A percentile compares a stretch with the other conserved stretches of the same genome.
These are phyloP conservation scores for Ogataea haglerorum DNA, from an alignment of 805 yeast species.

Conservation along the genomic window DNA sequence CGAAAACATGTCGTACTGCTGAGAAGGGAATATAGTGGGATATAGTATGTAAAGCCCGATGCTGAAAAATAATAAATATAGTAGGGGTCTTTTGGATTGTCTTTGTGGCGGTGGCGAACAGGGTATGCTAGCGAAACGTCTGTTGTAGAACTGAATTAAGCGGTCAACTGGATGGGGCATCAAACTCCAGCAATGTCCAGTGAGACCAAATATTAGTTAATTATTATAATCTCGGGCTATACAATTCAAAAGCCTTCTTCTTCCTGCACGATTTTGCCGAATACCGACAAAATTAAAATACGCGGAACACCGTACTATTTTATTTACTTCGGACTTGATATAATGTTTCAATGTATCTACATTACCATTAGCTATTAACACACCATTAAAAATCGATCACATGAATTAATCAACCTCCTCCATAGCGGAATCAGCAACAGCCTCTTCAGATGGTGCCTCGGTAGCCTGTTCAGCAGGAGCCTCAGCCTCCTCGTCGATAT, in stretches of 20 bases:
- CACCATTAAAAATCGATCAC: neutral
- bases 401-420: constrained; percentile 88
- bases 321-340: neutral
- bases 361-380: constrained; percentile 7
- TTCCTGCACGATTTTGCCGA: neutral
- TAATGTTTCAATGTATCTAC: neutral
- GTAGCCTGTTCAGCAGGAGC: constrained; percentile 39
- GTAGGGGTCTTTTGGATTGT: neutral
- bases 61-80: constrained; percentile 4
- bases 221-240: neutral
- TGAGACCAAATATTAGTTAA: neutral
- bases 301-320: neutral
- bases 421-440: constrained; percentile 91
- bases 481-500: constrained; percentile 82
- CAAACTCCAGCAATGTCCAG: neutral
- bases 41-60: constrained; percentile 13
- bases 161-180: constrained; percentile 9
- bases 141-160: neutral
- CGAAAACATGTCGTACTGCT: constrained; percentile 16
- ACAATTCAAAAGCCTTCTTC: neutral
- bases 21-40: constrained; percentile 18
- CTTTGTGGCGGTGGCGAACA: neutral
- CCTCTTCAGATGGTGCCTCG: constrained; percentile 57
- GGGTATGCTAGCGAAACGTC: neutral
- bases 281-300: neutral